phyloP scores from a whole-genome alignment of 768 basidiomycete genomes.

The Neoboletus subvelutipes region DNA sequence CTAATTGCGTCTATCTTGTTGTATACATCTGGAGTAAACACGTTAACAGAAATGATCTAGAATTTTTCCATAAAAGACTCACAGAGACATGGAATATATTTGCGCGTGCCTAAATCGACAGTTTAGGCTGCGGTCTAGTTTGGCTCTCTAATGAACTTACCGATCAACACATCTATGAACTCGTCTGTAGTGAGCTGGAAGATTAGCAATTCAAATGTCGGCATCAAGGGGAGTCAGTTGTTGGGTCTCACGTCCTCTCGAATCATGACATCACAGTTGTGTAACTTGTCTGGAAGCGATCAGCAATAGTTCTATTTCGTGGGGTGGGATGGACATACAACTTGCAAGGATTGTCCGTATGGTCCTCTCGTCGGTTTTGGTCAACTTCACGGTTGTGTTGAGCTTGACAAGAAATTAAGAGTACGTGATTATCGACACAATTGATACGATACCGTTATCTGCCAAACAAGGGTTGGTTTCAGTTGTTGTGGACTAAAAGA shows the following conservation, averaged over 20 bases:
- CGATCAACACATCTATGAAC: conserved; percentile 98
- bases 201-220: background rate
- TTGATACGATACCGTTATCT: conserved; percentile 65
- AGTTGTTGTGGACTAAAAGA: background rate
- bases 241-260: conserved; percentile 77
- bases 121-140: background rate
- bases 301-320: conserved; percentile 4
- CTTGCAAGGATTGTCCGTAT: conserved; percentile 90
- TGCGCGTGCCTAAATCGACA: conserved; percentile 68
- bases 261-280: conserved; percentile 98
- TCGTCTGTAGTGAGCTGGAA: conserved; percentile 89
- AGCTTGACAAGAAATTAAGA: conserved; percentile 42
- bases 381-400: conserved; percentile 91
- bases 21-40: conserved; percentile 70
- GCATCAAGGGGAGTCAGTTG: conserved; percentile 3
- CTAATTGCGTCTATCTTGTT: conserved; percentile 95
- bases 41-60: background rate
- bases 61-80: conserved; percentile 26
- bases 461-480: background rate
- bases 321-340: conserved; percentile 47
- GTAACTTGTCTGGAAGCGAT: conserved; percentile 65
- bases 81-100: conserved; percentile 95
- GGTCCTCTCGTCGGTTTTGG: conserved; percentile 92
- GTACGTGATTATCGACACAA: background rate
- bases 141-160: conserved; percentile 35